phyloP scores from a whole-genome alignment of 257 asterid genomes.

The Schizonepeta tenuifolia region DNA sequence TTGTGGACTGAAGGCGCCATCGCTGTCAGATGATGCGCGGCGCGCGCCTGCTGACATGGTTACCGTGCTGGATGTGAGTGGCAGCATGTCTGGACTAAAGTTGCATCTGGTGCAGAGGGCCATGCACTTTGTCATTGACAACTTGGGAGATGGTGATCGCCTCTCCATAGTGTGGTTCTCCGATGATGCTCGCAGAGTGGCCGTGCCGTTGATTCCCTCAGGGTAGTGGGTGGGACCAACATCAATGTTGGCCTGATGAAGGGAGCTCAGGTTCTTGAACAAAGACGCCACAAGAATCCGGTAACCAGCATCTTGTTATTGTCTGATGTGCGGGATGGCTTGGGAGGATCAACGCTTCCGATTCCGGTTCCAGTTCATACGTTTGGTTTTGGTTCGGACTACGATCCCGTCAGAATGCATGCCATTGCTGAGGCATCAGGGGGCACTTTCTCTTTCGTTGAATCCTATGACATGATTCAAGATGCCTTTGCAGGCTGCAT shows the following conservation, averaged over 20 bases:
- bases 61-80: conserved; percentile 42
- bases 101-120: conserved; percentile 38
- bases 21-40: conserved; percentile 23
- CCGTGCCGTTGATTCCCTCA: conserved; percentile 38
- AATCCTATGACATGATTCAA: conserved; percentile 43
- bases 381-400: conserved; percentile 34
- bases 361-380: conserved; percentile 27
- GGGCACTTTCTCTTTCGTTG: conserved; percentile 57
- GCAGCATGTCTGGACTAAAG: conserved; percentile 41
- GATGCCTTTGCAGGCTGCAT: conserved; percentile 56
- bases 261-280: conserved; percentile 42
- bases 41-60: conserved; percentile 51
- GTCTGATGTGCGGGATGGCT: conserved; percentile 48
- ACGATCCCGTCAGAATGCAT: conserved; percentile 41
- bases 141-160: conserved; percentile 29
- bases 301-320: conserved; percentile 43
- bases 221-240: conserved; percentile 45
- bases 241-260: conserved; percentile 40
- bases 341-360: too few species aligned
- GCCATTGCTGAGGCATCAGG: conserved; percentile 52
- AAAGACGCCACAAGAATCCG: conserved; percentile 40
- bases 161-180: conserved; percentile 31
- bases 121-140: conserved; percentile 28
- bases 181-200: conserved; percentile 32
- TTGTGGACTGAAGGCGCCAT: conserved; percentile 37